Conservation (phyloP, 2,329 filamentous ascomycete genomes). For the Colletotrichum sp. region DNA sequence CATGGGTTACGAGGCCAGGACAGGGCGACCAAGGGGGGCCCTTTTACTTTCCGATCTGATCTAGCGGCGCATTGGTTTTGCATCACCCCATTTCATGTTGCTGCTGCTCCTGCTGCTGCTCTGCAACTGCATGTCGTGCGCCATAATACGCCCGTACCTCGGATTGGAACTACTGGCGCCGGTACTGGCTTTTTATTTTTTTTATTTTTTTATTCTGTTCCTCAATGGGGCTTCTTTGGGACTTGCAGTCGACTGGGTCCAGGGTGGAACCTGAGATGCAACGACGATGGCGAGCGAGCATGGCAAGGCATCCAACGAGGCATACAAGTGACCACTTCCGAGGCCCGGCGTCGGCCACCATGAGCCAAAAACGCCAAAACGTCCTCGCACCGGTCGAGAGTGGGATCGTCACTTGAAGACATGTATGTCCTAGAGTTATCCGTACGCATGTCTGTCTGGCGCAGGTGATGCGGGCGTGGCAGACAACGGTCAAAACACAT, state of each 20-base stretch:
- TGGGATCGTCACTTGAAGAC: slow-evolving; percentile 14
- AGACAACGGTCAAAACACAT: not conserved
- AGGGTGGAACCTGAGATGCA: slow-evolving; percentile 15
- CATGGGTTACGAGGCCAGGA: not conserved
- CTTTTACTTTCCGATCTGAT: slow-evolving; percentile 10
- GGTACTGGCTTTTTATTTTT: not conserved
- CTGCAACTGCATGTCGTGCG: slow-evolving; percentile 8
- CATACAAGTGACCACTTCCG: not conserved
- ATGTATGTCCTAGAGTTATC: not conserved
- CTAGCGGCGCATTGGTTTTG: slow-evolving; percentile 20
- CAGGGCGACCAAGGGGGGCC: not conserved
- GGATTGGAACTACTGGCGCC: not conserved
- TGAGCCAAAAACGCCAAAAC: not conserved
- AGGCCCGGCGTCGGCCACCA: not conserved
- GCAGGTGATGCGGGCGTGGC: slow-evolving; percentile 12
- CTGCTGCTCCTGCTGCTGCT: not conserved
- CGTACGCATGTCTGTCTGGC: not conserved
- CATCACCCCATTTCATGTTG: slow-evolving; percentile 5
- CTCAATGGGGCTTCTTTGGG: not conserved
- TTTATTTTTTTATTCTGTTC: rapidly evolving
- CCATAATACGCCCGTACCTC: not conserved
- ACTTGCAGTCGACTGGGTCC: not conserved
- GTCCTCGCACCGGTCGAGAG: not conserved
- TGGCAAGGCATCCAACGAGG: slow-evolving; percentile 10
- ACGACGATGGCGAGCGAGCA: not conserved